These are phyloP conservation scores for Pyrenula massariospora DNA, from an alignment of 495 filamentous ascomycete species.

Conservation along the genomic window DNA sequence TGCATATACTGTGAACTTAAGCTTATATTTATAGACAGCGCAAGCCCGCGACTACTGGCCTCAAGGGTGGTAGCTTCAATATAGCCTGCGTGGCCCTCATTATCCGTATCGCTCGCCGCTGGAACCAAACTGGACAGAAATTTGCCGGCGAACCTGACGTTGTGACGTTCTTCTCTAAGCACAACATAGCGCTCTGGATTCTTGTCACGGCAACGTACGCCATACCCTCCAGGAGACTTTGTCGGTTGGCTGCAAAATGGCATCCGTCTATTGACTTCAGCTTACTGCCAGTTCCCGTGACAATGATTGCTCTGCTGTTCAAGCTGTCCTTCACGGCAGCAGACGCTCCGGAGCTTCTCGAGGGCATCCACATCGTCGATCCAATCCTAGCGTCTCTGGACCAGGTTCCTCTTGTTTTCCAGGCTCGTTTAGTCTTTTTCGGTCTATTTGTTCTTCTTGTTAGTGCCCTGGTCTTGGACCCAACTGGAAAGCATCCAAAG, in stretches of 20 bases:
- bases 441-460: constrained; percentile 33
- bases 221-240: constrained; percentile 24
- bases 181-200: constrained; percentile 50
- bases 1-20: neutral
- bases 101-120: constrained; percentile 57
- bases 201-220: constrained; percentile 61
- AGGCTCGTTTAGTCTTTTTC: constrained; percentile 29
- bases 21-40: neutral
- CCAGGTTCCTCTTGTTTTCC: constrained; percentile 33
- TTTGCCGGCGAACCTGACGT: constrained; percentile 82
- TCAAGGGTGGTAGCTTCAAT: constrained; percentile 5
- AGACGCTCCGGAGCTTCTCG: constrained; percentile 76
- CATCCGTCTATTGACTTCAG: constrained; percentile 14
- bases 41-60: neutral
- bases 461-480: constrained; percentile 18
- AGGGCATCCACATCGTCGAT: constrained; percentile 34
- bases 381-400: constrained; percentile 34
- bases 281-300: constrained; percentile 11
- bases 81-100: constrained; percentile 19
- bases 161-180: constrained; percentile 41
- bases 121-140: constrained; percentile 98
- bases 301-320: constrained; percentile 58
- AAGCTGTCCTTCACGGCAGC: constrained; percentile 71
- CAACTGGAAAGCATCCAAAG: neutral
- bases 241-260: constrained; percentile 14